Evolutionary conservation across 1,284 basidiomycete species (phyloP).

Genomic region (Pisolithus thermaeus): DNA sequence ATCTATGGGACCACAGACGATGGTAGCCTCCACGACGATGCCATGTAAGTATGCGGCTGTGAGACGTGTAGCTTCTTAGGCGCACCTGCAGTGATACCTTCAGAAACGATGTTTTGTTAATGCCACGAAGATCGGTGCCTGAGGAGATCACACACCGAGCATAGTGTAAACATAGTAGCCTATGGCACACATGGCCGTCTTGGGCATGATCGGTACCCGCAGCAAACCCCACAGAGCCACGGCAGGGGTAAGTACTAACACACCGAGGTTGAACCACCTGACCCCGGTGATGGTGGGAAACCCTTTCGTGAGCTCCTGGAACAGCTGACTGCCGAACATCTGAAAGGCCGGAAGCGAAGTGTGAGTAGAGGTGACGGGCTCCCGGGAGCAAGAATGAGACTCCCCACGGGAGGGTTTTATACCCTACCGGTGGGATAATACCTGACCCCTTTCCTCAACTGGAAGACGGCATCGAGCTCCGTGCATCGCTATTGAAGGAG

Average conservation of each 20-base stretch:
- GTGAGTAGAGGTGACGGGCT: conserved; percentile 6
- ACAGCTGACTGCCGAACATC: conserved; percentile 12
- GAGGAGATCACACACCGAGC: conserved; percentile 40
- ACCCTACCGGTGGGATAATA: conserved; percentile 15
- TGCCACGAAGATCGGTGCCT: conserved; percentile 10
- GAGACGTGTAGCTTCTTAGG: neutral
- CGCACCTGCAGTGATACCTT: conserved; percentile 60
- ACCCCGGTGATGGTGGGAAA: conserved; percentile 48
- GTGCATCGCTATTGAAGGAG: conserved; percentile 12
- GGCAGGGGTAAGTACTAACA: conserved; percentile 63
- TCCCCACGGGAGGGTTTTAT: conserved; percentile 21
- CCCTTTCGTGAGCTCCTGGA: conserved; percentile 18
- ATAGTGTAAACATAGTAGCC: conserved; percentile 76
- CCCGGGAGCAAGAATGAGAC: conserved; percentile 12
- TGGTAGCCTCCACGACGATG: conserved; percentile 63
- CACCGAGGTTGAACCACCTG: conserved; percentile 63
- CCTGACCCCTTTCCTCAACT: conserved; percentile 11
- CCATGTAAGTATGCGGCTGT: neutral
- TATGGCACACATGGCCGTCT: conserved; percentile 55
- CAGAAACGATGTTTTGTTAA: conserved; percentile 6
- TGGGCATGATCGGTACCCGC: conserved; percentile 38
- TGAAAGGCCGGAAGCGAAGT: neutral
- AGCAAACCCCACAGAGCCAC: conserved; percentile 65
- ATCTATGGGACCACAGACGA: conserved; percentile 86
- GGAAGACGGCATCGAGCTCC: conserved; percentile 10